Evolutionary conservation across 2,329 filamentous ascomycete genomes (phyloP), one percentile per base, ranked within the genome.

Genomic region (Phialemonium atrogriseum): DNA sequence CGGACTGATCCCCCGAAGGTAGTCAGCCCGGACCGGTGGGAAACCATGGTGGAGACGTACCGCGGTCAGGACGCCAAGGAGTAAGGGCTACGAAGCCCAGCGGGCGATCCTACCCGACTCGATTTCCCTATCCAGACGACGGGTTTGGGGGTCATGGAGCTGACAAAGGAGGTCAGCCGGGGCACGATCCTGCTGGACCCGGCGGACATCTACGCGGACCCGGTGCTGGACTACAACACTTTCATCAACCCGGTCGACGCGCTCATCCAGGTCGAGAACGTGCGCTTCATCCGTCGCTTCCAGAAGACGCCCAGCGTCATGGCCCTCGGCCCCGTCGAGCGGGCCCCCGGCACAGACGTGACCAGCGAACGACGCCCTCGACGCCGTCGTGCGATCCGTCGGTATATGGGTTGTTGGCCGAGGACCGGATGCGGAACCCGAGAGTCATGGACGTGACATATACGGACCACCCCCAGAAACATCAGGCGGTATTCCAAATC

Each of bases 111-210:
- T 25, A 8, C 15, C 24, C 7, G 24, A 25, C 24, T 7, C 24
- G 7, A 25, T 25, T 11, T 8, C 24, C 11, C 5, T 18, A 30
- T 12, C 15, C 27, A 12, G 7, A 12, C 24, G 15, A 25, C 24
- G 24, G 24, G 7, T 11, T 14, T 7, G 24, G 24, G 14, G 8
- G 10, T 16, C 26, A 8, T 28, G 16, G 12, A 16, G 10, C 15
- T 30, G 11, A 30, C 18, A 11, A 20, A n/a, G 17, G 17, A 21
- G 15, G 17, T 21, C 5, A 18, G 13, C 9, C 33, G 40, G 3
- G 70, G 70, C n/a, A 65, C 60, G 1, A 67, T 75, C 8, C 59
- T 49, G 1, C 60, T 74, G 7, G 56, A 55, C 22, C 71, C 68
- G 1, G 51, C 60, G 0, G 60, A 73, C 43, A 69, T 69, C 1